These are phyloP conservation scores for Xylariaceae sp. DNA, from an alignment of 2,329 filamentous ascomycete species.

Conservation along the genomic window DNA sequence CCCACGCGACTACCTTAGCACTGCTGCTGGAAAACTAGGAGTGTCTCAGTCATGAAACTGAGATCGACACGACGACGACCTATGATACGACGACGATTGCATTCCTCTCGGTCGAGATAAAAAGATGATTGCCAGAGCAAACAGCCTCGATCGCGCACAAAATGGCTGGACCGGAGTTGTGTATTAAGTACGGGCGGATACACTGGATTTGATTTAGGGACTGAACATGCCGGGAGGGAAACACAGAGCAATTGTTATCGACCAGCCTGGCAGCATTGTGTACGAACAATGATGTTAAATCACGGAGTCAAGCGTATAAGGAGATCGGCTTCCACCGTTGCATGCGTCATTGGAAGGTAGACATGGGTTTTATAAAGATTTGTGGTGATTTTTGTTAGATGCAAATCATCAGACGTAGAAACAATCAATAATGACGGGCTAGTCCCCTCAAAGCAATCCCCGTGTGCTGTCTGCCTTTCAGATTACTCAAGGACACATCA, in stretches of 20 bases:
- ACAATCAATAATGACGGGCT: too few relatives aligned
- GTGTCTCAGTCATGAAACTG: slow-evolving; percentile 24
- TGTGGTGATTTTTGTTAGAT: too few relatives aligned
- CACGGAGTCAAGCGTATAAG: slow-evolving; percentile 12
- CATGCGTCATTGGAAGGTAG: slow-evolving; percentile 10
- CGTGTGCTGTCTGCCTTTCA: too few relatives aligned
- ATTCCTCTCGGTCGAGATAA: background rate
- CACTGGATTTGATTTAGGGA: background rate
- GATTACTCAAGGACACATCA: too few relatives aligned
- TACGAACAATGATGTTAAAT: slow-evolving; percentile 11
- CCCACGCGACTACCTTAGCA: slow-evolving; percentile 46
- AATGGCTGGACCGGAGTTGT: too few relatives aligned
- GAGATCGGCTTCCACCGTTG: slow-evolving; percentile 5
- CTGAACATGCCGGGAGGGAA: background rate
- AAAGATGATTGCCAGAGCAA: background rate
- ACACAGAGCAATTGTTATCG: background rate
- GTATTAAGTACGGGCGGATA: background rate
- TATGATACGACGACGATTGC: background rate
- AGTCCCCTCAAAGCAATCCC: too few relatives aligned
- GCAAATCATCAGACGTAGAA: too few relatives aligned
- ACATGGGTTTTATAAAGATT: too few relatives aligned
- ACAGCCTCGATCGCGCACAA: background rate
- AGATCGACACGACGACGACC: background rate
- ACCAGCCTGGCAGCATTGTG: slow-evolving; percentile 4
- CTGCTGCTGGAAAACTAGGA: slow-evolving; percentile 50